Evolutionary conservation across 106 monocot species (phyloP).

Genomic region (Chionographis japonica): DNA sequence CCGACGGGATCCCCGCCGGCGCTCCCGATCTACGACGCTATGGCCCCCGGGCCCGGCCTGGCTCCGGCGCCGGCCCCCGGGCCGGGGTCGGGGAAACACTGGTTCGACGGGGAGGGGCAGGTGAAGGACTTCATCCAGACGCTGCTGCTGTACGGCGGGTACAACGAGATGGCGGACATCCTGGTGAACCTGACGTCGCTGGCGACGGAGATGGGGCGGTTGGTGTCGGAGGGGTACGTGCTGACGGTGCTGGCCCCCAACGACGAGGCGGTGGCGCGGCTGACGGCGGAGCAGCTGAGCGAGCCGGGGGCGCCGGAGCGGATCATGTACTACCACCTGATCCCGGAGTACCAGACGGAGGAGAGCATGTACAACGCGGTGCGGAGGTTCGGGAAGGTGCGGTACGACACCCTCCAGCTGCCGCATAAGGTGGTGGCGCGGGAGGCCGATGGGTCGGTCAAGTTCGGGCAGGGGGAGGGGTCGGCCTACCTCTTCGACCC

Average conservation of each 20-base stretch:
- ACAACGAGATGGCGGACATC: slow-evolving; percentile 98
- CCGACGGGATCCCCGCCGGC: slow-evolving; percentile 72
- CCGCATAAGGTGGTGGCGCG: slow-evolving; percentile 46
- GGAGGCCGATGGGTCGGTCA: slow-evolving; percentile 52
- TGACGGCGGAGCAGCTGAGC: slow-evolving; percentile 19
- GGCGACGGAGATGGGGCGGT: slow-evolving; percentile 92
- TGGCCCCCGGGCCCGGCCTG: slow-evolving; percentile 78
- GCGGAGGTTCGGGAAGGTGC: slow-evolving; percentile 77
- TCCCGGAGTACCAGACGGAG: slow-evolving; percentile 98
- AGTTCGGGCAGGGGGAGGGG: slow-evolving; percentile 42
- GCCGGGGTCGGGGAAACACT: slow-evolving; percentile 59
- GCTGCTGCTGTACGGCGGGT: slow-evolving; percentile 88
- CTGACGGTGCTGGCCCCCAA: slow-evolving; percentile 55
- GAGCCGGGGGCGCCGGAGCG: slow-evolving; percentile 18
- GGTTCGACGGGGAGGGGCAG: slow-evolving; percentile 74
- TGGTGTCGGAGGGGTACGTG: slow-evolving; percentile 92
- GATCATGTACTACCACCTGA: slow-evolving; percentile 78
- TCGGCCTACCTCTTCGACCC: slow-evolving; percentile 54
- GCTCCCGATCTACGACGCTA: slow-evolving; percentile 73
- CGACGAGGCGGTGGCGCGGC: slow-evolving; percentile 20
- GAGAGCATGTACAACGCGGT: slow-evolving; percentile 99
- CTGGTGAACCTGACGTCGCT: slow-evolving; percentile 88
- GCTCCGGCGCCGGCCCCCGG: slow-evolving; percentile 93
- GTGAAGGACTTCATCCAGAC: slow-evolving; percentile 99
- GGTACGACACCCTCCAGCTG: slow-evolving; percentile 80